A percentile compares a stretch with the other conserved stretches of the same genome.
These are phyloP conservation scores for Salix dunnii DNA, from an alignment of 345 rosid species.

Conservation along the genomic window DNA sequence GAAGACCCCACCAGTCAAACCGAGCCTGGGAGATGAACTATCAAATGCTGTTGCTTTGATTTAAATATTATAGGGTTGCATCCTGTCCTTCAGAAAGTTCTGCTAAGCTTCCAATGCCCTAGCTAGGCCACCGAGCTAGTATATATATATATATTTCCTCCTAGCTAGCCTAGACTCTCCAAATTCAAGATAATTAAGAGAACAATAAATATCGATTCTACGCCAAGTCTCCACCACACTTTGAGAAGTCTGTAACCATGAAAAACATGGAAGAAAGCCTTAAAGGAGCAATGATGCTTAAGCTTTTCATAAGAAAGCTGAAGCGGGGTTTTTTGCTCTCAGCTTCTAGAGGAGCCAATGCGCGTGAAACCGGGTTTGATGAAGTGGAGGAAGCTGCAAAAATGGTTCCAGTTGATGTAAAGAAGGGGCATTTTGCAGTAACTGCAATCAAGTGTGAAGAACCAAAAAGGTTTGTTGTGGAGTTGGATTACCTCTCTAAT, in stretches of 20 bases:
- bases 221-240: not conserved
- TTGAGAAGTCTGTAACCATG: not conserved
- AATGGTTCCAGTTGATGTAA: slow-evolving; percentile 36
- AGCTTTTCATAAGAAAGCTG: slow-evolving; percentile 27
- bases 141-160: slow-evolving; percentile 2
- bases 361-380: not conserved
- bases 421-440: slow-evolving; percentile 49
- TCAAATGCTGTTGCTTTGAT: not conserved
- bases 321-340: slow-evolving; percentile 6
- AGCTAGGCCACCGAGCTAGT: not conserved
- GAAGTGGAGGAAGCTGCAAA: slow-evolving; percentile 19
- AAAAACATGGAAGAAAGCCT: slow-evolving; percentile 6
- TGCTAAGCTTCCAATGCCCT: slow-evolving; percentile 13
- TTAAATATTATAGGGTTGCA: not conserved
- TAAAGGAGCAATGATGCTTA: slow-evolving; percentile 25
- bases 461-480: slow-evolving; percentile 49
- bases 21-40: not conserved
- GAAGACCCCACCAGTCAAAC: slow-evolving; percentile 8
- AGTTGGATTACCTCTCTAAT: slow-evolving; percentile 35
- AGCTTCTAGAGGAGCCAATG: slow-evolving; percentile 15
- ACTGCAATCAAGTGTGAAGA: slow-evolving; percentile 41
- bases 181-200: not conserved
- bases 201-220: not conserved
- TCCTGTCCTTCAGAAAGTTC: slow-evolving; percentile 15
- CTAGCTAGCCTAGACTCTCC: not conserved